Percentiles rank a stretch among this genome's conserved stretches.
These are phyloP conservation scores for Umbelopsis sp. DNA, from an alignment of 192 early-diverging fungal species.

Conservation along the genomic window DNA sequence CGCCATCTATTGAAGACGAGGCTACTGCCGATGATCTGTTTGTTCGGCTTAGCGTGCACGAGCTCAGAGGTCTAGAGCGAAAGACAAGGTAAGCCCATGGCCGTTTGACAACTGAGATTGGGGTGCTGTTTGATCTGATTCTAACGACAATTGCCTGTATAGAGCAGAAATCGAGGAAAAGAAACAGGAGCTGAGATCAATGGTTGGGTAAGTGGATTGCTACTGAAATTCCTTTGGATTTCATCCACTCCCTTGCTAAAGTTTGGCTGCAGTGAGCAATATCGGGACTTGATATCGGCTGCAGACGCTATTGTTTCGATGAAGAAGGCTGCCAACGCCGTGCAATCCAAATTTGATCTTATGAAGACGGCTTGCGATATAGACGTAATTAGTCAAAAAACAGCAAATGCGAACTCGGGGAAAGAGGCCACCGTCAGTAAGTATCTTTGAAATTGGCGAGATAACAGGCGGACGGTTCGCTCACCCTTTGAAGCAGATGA, in stretches of 20 bases:
- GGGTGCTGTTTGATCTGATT: neutral
- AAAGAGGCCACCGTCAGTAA: neutral
- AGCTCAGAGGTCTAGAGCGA: slow-evolving; percentile 5
- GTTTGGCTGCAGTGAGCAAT: slow-evolving; percentile 64
- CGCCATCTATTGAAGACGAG: slow-evolving; percentile 12
- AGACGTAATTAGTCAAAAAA: slow-evolving; percentile 50
- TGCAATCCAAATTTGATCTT: slow-evolving; percentile 58
- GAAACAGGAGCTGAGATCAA: slow-evolving; percentile 78
- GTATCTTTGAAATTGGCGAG: neutral
- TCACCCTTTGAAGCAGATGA: slow-evolving; percentile 47
- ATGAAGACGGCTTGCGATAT: slow-evolving; percentile 64
- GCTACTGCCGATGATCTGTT: slow-evolving; percentile 5
- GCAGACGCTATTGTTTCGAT: slow-evolving; percentile 80
- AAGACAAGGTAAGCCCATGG: neutral
- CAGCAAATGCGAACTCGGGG: slow-evolving; percentile 5
- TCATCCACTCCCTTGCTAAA: neutral
- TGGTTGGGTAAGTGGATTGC: slow-evolving; percentile 75
- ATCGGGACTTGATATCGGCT: slow-evolving; percentile 84
- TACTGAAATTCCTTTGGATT: neutral
- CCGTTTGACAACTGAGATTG: neutral
- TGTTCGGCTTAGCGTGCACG: neutral
- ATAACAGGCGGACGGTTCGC: neutral
- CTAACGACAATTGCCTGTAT: neutral
- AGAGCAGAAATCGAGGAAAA: slow-evolving; percentile 79
- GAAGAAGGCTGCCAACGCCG: slow-evolving; percentile 54